Conservation (phyloP, 371 early-diverging fungal genomes). For the Dichotomocladium elegans region DNA sequence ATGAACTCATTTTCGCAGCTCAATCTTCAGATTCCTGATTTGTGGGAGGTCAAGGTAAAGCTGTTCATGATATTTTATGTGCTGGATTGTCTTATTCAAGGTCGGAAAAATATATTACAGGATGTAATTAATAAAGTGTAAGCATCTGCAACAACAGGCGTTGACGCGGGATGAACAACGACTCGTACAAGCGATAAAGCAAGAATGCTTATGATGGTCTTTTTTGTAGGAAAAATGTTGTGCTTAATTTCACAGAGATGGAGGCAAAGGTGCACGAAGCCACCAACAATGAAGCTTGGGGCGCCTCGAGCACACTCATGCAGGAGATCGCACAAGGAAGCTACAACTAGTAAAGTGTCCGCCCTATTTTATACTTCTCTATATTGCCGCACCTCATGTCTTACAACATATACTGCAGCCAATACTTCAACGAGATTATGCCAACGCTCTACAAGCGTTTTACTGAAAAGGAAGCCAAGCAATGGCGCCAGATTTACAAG, state of each 20-base stretch:
- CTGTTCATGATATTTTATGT: not conserved
- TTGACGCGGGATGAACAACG: no score
- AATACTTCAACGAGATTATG: slow-evolving; percentile 93
- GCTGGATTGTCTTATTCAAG: not conserved
- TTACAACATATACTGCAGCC: slow-evolving; percentile 39
- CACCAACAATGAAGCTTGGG: slow-evolving; percentile 87
- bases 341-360: slow-evolving; percentile 65
- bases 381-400: not conserved
- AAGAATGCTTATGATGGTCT: not conserved
- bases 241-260: slow-evolving; percentile 83
- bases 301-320: slow-evolving; percentile 90
- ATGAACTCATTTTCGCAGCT: slow-evolving; percentile 42
- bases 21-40: slow-evolving; percentile 41
- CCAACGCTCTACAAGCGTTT: slow-evolving; percentile 83
- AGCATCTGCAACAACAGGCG: slow-evolving; percentile 1
- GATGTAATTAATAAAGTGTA: slow-evolving; percentile 71
- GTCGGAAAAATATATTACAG: slow-evolving; percentile 13
- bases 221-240: slow-evolving; percentile 65
- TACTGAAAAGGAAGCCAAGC: slow-evolving; percentile 75
- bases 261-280: slow-evolving; percentile 87
- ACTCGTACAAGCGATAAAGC: not conserved
- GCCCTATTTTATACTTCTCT: not conserved
- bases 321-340: slow-evolving; percentile 86
- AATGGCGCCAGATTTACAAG: slow-evolving; percentile 96
- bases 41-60: slow-evolving; percentile 53